Conservation (phyloP, 495 filamentous ascomycete species). For the Penicillium flavigenum region DNA sequence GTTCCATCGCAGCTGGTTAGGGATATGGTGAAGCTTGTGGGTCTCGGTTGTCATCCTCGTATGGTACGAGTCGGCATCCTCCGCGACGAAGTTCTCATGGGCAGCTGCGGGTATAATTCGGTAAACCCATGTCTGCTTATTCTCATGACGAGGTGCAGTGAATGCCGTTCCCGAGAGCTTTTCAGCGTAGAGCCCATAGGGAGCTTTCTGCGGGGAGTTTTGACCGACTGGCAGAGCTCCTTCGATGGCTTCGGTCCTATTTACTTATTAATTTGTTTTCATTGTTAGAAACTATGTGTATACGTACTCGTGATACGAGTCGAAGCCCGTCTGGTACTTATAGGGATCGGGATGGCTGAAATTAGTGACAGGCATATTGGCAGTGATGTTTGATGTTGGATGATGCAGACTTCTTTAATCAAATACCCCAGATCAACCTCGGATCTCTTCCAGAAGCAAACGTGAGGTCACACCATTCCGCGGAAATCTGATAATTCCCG, state of each 20-base stretch:
- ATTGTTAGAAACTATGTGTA: neutral
- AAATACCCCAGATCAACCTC: neutral
- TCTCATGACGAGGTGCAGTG: conserved; percentile 84
- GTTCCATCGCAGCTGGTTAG: conserved; percentile 90
- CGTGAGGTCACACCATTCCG: conserved; percentile 2
- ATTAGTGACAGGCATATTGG: conserved; percentile 54
- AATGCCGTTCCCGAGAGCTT: conserved; percentile 94
- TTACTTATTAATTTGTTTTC: conserved; percentile 10
- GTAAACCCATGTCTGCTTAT: conserved; percentile 94
- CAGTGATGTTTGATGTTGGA: neutral
- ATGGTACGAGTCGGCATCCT: conserved; percentile 55
- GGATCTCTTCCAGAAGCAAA: neutral
- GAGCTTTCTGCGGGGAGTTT: conserved; percentile 86
- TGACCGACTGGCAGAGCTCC: conserved; percentile 65
- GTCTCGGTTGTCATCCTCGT: conserved; percentile 49
- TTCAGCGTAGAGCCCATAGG: conserved; percentile 83
- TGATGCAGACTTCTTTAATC: conserved; percentile 4
- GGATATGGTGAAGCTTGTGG: conserved; percentile 61
- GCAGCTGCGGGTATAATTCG: conserved; percentile 81
- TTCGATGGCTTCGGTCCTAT: conserved; percentile 52
- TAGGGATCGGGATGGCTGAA: conserved; percentile 58
- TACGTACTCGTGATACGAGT: conserved; percentile 58
- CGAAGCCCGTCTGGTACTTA: conserved; percentile 58
- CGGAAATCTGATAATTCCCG: conserved; percentile 14
- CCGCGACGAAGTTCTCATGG: conserved; percentile 68